Evolutionary conservation across 2,329 filamentous ascomycete genomes (phyloP), one percentile per base, ranked within the genome.

Genomic region (Aspergillus terreus): DNA sequence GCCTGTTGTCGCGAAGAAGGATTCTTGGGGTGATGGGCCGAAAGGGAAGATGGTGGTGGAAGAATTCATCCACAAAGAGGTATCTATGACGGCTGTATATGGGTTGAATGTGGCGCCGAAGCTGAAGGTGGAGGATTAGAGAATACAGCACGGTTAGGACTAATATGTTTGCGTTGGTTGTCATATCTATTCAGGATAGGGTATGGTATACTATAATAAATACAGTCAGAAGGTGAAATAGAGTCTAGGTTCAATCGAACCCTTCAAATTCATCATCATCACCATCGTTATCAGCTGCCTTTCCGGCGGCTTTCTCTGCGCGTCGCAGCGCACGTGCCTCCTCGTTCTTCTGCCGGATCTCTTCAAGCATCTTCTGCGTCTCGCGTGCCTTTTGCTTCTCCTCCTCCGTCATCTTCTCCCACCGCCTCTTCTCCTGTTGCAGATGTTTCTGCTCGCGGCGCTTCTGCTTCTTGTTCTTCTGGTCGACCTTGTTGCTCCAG

Each of bases 401-500:
- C 51, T 84, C 82, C 3, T 86, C 83, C n/a, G 83, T 88, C 82
- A 92, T 84, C 53, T 76, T 79, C 27, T 82, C 79, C 64, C 78
- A 73, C 57, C 76, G 76, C 66, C 86, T 82, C 9, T 82, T 82
- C 56, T 91, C 85, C 53, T 81, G 78, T 67, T 80, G 82, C 61
- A 81, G 78, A 55, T 78, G 78, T 64, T 82, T 83, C 75, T 83
- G 85, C 58, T 88, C 86, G 49, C 83, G 76, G 53, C 84, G 78
- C 59, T 78, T 78, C 45, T 78, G 76, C 47, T 85, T 82, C 53
- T 81, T 74, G 21, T 85, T 85, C 62, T 86, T 85, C 61, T 79
- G 77, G 56, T 87, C 87, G 19, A 80, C 75, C 67, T 88, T 88
- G 51, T 78, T 80, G 68, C 87, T 92, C 87, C 88, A 92, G 1